Base-by-base conservation (phyloP, 495 filamentous ascomycete genomes). In the Aspergillus sparsus region DNA sequence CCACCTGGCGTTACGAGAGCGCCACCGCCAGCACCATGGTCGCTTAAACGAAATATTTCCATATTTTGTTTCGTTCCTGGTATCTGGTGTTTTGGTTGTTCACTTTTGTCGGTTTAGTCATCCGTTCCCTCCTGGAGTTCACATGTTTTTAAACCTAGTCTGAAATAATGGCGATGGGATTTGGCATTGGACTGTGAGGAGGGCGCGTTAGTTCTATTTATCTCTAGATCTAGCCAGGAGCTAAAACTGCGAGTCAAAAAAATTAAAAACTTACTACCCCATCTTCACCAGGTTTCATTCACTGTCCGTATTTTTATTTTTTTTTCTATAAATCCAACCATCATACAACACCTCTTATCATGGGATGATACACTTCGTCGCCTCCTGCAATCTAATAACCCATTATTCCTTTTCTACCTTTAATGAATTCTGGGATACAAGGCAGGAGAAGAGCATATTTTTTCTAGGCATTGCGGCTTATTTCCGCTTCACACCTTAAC, bases 1-100 rank as follows among this genome's bases (percentile, higher is more conserved):
- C 94, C 61, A 97, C 92, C 78, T 99, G 94, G 94, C 92, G 90
- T 80, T 99, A 98, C 82, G 89, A 92, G 86, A 84, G 80, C 71
- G 78, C 80, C 62, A 83, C 81, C 60, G 81, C 81, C 65, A 77
- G 72, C 69, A 83, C 81, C 65, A 68, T 83, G 62, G 81, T 83
- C 62, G 76, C 81, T 70, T 83, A 82, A 73, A 66, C 68, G 67
- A 52, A 33, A 52, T 57, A 42, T 5, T 32, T 12, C 34, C 15
- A 49, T 16, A 9, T 47, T 51, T 41, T 50, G 58, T 52, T 60
- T 55, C 39, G 39, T 46, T 34, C 46, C 10, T 62, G 62, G 52
- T 39, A 39, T 47, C 13, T 18, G 21, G 50, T 36, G 36, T 47
- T 13, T 37, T 15, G 52, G 49, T 46, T 27, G 45, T 34, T 55